Conservation (phyloP, 345 rosid species). For the Jatropha curcas region DNA sequence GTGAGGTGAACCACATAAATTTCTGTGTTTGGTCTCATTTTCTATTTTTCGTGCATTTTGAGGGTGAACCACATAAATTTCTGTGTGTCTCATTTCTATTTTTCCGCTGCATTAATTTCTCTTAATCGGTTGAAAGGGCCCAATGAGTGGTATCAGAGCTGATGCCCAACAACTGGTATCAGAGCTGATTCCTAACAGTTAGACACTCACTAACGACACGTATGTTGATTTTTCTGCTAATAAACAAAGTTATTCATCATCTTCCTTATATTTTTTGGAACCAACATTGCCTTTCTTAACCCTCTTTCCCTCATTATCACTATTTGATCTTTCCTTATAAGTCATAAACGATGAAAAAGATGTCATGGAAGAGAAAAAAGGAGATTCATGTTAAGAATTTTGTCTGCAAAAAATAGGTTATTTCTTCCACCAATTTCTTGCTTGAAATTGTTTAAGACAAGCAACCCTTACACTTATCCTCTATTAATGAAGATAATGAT, state of each 20-base stretch:
- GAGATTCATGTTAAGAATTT: neutral
- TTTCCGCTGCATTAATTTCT: no score
- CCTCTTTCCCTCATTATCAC: neutral
- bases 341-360: neutral
- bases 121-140: no score
- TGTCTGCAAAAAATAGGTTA: neutral
- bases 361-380: neutral
- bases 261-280: neutral
- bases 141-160: no score
- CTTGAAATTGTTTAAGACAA: neutral
- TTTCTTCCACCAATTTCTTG: slow-evolving; percentile 21
- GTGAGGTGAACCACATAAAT: no score
- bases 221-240: neutral
- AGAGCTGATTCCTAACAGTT: no score
- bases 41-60: no score
- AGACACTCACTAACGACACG: no score
- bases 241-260: neutral
- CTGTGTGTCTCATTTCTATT: no score
- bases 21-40: no score
- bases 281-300: neutral
- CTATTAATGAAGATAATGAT: neutral
- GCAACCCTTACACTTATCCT: neutral
- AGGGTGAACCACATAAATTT: no score
- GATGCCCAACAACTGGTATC: no score
- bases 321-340: neutral